Evolutionary conservation across 805 yeast genomes (phyloP), one percentile per base, ranked within the genome.

Genomic region (Barnettozyma sucrosica): DNA sequence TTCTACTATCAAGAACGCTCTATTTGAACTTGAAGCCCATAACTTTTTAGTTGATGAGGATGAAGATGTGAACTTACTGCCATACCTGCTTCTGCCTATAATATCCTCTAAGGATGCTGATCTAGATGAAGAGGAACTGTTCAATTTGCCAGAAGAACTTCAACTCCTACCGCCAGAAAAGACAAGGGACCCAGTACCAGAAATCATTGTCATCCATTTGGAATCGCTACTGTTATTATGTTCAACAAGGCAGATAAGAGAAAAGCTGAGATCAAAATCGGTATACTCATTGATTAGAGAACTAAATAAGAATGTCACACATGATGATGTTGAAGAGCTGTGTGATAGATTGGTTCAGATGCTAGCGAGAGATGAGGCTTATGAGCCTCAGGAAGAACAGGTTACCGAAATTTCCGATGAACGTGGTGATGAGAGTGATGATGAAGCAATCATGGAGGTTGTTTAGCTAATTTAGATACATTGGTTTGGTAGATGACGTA

Each of bases 281-380:
- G 95, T 88, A 1, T 93, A 93, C 62, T 85, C 96, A 18, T 64
- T 93, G 48, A 73, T 93, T 34, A 82, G 96, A 62, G 97, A 89
- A 68, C 70, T 92, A 45, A 96, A 90, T 59, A 83, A 84, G 59
- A 78, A 66, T 42, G 60, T 67, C 5, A 66, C 67, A 20, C 65
- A 76, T 45, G 75, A 71, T 23, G 70, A 67, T 18, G 74, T 88
- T 20, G 71, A 71, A 39, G 95, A 85, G 39, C 67, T 85, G 39
- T 83, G 93, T 68, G 95, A 89, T 56, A 76, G 93, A 62, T 66
- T 86, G 36, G 99, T 90, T 20, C 92, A 92, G 63, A 78, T 89
- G 81, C 73, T 92, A 53, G 85, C 86, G 93, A 80, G 97, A 71
- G 97, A 92, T 60, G 97, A 90, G 59, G 49, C 41, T 3, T 28